These are phyloP conservation scores for Eimeria falciformis DNA, from an alignment of 169 alveolate genomes.

Conservation along the genomic window DNA sequence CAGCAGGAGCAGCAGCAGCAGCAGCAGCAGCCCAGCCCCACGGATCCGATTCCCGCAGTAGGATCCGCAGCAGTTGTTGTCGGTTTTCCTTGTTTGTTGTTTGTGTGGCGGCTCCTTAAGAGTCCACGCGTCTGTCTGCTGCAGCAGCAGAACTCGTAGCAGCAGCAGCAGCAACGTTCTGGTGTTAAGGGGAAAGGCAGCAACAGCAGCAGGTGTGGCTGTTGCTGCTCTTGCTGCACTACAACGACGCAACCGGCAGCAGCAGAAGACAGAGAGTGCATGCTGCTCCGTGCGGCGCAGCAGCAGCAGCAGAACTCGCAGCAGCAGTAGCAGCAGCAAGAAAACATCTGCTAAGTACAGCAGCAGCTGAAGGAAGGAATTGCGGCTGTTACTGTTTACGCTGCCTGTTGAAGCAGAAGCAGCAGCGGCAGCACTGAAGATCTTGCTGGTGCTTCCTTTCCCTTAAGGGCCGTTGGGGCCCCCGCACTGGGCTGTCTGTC, in stretches of 20 bases:
- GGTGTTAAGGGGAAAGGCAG: conserved; percentile 3
- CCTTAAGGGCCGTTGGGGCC: too few relatives aligned
- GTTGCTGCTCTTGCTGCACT: conserved; percentile 39
- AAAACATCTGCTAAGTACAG: background rate
- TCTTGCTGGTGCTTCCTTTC: background rate
- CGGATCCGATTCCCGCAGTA: conserved; percentile 1
- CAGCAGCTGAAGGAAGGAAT: conserved; percentile 17
- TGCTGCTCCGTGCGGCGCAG: conserved; percentile 36
- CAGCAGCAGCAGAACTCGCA: conserved; percentile 41
- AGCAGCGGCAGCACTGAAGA: background rate
- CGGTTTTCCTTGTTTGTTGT: conserved; percentile 5
- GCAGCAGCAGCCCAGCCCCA: conserved; percentile 63
- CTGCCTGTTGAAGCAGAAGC: too few relatives aligned
- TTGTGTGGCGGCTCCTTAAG: background rate
- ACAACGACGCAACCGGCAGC: background rate
- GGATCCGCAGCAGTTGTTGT: conserved; percentile 48
- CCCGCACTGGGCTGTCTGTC: background rate
- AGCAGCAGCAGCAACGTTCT: conserved; percentile 21
- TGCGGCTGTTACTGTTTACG: conserved; percentile 4
- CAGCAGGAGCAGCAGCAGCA: conserved; percentile 50
- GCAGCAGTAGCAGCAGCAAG: conserved; percentile 30
- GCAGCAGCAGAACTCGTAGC: conserved; percentile 40
- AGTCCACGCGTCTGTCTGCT: conserved; percentile 8
- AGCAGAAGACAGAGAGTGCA: background rate
- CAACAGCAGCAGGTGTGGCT: conserved; percentile 44